A percentile compares a stretch with the other conserved stretches of the same genome.
phyloP scores from a whole-genome alignment of 768 basidiomycete species.

The Kwoniella mangroviensis region DNA sequence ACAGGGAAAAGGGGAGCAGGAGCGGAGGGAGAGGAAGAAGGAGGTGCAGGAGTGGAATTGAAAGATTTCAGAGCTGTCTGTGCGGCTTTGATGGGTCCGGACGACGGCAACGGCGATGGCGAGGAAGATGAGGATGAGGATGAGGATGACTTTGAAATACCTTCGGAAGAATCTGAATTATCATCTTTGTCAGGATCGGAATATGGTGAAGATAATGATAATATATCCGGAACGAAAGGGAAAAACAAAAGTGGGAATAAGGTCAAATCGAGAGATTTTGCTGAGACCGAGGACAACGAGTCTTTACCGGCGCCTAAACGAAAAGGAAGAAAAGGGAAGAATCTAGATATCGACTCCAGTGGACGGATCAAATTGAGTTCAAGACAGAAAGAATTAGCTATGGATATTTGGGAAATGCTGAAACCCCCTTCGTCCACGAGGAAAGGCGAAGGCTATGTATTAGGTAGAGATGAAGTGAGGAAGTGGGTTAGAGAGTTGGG shows the following conservation, averaged over 20 bases:
- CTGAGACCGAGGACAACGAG: neutral
- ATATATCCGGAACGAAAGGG: neutral
- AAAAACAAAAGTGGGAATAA: neutral
- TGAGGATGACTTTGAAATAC: slow-evolving; percentile 29
- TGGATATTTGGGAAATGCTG: slow-evolving; percentile 53
- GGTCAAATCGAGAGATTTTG: slow-evolving; percentile 23
- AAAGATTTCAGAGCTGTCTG: slow-evolving; percentile 56
- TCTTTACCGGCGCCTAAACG: neutral
- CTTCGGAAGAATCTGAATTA: slow-evolving; percentile 14
- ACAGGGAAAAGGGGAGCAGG: neutral
- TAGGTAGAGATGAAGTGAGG: slow-evolving; percentile 53
- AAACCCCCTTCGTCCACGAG: slow-evolving; percentile 22
- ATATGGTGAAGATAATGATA: slow-evolving; percentile 11
- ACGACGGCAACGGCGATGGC: slow-evolving; percentile 31
- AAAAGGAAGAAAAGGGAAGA: slow-evolving; percentile 12
- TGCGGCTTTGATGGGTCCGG: slow-evolving; percentile 51
- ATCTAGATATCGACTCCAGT: slow-evolving; percentile 7
- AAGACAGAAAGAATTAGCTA: slow-evolving; percentile 49
- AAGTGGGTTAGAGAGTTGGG: slow-evolving; percentile 48
- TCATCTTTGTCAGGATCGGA: slow-evolving; percentile 24
- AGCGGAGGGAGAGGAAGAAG: slow-evolving; percentile 24
- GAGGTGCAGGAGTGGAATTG: slow-evolving; percentile 34
- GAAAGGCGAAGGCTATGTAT: slow-evolving; percentile 10
- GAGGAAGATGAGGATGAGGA: slow-evolving; percentile 32
- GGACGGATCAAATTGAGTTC: slow-evolving; percentile 33